Evolutionary conservation across 2,329 filamentous ascomycete genomes (phyloP).

Genomic region (Epichloe scottii): DNA sequence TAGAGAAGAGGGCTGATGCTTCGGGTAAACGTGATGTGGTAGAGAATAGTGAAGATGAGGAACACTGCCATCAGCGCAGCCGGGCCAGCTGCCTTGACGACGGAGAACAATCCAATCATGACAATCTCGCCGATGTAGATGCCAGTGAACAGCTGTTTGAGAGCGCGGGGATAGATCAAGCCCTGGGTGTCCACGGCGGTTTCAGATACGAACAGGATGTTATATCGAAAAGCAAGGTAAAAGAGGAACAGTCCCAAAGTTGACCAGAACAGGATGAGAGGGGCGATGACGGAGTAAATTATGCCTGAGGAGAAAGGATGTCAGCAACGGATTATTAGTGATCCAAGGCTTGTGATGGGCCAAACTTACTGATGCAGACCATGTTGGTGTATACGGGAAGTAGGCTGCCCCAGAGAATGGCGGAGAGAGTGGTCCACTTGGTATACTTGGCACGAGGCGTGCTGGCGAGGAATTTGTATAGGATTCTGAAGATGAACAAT

Average conservation of each 20-base stretch:
- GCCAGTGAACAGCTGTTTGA: constrained; percentile 76
- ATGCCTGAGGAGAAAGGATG: constrained; percentile 32
- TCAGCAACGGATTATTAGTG: constrained; percentile 10
- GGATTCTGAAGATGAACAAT: constrained; percentile 52
- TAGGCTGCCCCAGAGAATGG: constrained; percentile 65
- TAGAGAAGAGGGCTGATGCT: constrained; percentile 61
- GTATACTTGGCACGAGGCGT: constrained; percentile 70
- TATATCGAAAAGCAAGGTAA: constrained; percentile 79
- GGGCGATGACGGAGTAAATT: constrained; percentile 73
- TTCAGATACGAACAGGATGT: constrained; percentile 70
- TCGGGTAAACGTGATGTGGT: constrained; percentile 58
- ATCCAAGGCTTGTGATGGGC: too few relatives aligned
- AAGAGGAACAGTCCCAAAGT: constrained; percentile 65
- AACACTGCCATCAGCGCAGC: constrained; percentile 64
- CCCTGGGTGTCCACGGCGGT: constrained; percentile 77
- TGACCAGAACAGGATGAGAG: constrained; percentile 70
- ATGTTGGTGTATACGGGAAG: constrained; percentile 66
- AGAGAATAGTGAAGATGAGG: constrained; percentile 63
- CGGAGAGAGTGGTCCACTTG: constrained; percentile 56
- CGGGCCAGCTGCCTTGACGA: constrained; percentile 55
- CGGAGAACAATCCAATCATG: constrained; percentile 68
- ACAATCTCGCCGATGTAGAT: constrained; percentile 71
- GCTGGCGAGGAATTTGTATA: constrained; percentile 60
- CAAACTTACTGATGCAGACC: constrained; percentile 48
- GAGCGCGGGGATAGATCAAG: constrained; percentile 72